phyloP scores from a whole-genome alignment of 2,329 filamentous ascomycete species.

The Epichloe baconii region DNA sequence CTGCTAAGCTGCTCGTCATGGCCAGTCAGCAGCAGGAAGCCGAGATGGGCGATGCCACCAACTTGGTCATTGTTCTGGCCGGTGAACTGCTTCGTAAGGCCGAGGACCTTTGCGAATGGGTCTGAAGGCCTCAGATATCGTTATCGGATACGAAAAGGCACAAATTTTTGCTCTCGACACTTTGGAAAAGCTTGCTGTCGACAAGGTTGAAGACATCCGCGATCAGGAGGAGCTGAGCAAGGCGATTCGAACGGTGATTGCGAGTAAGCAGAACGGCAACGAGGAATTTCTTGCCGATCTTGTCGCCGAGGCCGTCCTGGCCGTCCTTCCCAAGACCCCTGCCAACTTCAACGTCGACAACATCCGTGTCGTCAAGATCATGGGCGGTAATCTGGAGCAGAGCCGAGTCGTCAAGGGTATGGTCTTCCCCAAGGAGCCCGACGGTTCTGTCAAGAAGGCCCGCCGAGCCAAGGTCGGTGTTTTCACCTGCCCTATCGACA shows the following conservation, averaged over 20 bases:
- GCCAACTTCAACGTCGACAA: slow-evolving; percentile 98
- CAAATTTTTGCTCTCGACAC: slow-evolving; percentile 75
- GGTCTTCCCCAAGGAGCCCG: slow-evolving; percentile 95
- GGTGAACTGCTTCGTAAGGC: slow-evolving; percentile 95
- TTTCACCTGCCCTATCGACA: slow-evolving; percentile 92
- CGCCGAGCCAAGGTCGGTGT: slow-evolving; percentile 90
- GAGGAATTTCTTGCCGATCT: slow-evolving; percentile 79
- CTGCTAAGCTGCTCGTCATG: slow-evolving; percentile 96
- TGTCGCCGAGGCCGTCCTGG: slow-evolving; percentile 73
- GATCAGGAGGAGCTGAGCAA: slow-evolving; percentile 79
- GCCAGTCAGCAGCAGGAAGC: slow-evolving; percentile 97
- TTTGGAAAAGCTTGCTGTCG: slow-evolving; percentile 79
- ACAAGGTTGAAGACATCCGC: slow-evolving; percentile 76
- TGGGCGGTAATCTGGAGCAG: slow-evolving; percentile 92
- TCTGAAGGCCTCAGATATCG: slow-evolving; percentile 95
- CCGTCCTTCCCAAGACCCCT: slow-evolving; percentile 91
- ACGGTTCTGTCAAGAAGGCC: slow-evolving; percentile 83
- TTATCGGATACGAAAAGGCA: slow-evolving; percentile 89
- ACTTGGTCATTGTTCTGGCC: slow-evolving; percentile 89
- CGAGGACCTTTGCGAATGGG: slow-evolving; percentile 95
- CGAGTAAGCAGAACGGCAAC: slow-evolving; percentile 89
- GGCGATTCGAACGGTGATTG: slow-evolving; percentile 88
- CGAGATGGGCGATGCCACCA: slow-evolving; percentile 98
- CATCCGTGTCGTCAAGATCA: slow-evolving; percentile 97
- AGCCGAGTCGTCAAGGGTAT: slow-evolving; percentile 93